Base-by-base conservation (phyloP, 345 rosid genomes). In the Conringia planisiliqua region DNA sequence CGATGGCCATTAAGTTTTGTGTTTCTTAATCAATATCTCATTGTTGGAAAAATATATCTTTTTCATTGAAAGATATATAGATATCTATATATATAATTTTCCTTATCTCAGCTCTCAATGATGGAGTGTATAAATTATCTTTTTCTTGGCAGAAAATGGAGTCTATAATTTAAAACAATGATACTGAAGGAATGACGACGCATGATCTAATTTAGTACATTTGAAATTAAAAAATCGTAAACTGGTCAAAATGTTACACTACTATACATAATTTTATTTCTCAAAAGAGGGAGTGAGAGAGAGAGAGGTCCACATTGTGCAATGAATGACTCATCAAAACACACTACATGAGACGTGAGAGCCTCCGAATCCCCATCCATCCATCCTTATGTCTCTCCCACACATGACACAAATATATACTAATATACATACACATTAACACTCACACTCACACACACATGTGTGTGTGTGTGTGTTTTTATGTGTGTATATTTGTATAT, bases 341-440 rank as follows among this genome's bases (percentile, higher is more conserved):
- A 66, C 60, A 58, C 16, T 36, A 50, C 58, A 74, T 35, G 38
- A 50, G 35, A 50, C 48, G 66, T 35, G 38, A 50, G 35, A 50
- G 43, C 63, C 57, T 60, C 79, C 56, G 24, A 68, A 74, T 48
- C 40, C 63, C 70, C 79, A 60, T 75, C 70, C 50, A 66, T 59
- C 11, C 17, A 52, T 43, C 58, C 26, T 9, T 38, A 22, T 68
- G 73, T 74, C 61, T 73, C 71, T 66, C 9, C 51, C 24, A 59
- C 44, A 64, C 77, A 64, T 54, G 70, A 66, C 66, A 73, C 24
- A 73, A 63, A 26, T 46, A 71, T 22, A 65, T 35, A 56, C 6
- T 35, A 12, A 20, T 18, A 42, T 35, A 43, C 26, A 70, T 11
- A 42, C 16, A 12, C 5, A 40, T 32, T 5, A 4, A 30, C 5